phyloP scores from a whole-genome alignment of 441 rosid genomes.

The Aleurites moluccanus region DNA sequence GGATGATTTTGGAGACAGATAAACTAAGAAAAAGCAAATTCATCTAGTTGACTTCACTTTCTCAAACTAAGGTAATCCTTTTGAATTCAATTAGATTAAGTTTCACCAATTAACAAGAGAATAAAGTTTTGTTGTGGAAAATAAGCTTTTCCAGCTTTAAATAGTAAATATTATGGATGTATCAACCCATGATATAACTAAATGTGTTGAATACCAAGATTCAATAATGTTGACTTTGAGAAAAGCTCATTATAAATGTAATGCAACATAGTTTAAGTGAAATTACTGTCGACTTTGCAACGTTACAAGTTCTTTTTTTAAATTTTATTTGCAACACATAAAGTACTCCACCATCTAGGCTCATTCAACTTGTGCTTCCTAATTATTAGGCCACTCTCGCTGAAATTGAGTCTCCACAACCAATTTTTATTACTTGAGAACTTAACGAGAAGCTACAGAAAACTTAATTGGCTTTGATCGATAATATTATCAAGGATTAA shows the following conservation, averaged over 20 bases:
- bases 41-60: not conserved
- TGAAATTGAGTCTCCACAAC: not conserved
- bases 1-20: not conserved
- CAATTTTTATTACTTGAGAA: slow-evolving; percentile 4
- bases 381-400: not conserved
- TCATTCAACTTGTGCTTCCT: not conserved
- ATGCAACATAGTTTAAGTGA: not conserved
- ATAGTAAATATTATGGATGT: not conserved
- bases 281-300: not conserved
- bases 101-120: not conserved
- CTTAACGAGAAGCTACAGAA: not conserved
- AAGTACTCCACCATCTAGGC: not conserved
- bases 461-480: not conserved
- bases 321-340: no score
- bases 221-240: not conserved
- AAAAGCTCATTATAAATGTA: not conserved
- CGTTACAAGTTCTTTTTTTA: not conserved
- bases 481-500: not conserved
- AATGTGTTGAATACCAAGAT: not conserved
- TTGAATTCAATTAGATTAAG: slow-evolving; percentile 5
- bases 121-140: not conserved
- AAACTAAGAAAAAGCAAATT: not conserved
- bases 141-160: slow-evolving; percentile 2
- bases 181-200: not conserved
- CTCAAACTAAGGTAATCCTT: not conserved